Percentiles rank a stretch among this genome's conserved stretches.
Conservation (phyloP, 1,284 basidiomycete species). For the Anthracocystis walkeri region DNA sequence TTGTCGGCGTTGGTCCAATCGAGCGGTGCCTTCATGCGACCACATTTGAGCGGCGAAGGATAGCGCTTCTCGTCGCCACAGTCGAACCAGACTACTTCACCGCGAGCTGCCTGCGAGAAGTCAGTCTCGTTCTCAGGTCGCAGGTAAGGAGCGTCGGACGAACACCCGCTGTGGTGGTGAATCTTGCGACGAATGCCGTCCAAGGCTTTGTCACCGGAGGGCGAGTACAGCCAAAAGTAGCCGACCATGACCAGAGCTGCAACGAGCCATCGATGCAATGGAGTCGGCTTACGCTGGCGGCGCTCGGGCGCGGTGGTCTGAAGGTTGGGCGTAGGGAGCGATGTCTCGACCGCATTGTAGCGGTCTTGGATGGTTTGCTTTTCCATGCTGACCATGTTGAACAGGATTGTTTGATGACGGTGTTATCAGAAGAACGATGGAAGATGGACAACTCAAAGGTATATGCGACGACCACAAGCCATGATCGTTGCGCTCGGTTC, state of each 20-base stretch:
- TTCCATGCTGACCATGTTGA: constrained; percentile 25
- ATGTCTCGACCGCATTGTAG: constrained; percentile 34
- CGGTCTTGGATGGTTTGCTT: constrained; percentile 28
- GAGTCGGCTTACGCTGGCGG: constrained; percentile 27
- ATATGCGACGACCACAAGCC: neutral
- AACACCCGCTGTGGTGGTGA: constrained; percentile 15
- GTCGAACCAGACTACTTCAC: constrained; percentile 47
- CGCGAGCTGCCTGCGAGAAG: constrained; percentile 38
- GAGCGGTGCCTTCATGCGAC: constrained; percentile 53
- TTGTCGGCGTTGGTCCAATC: constrained; percentile 49
- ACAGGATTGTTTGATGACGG: neutral
- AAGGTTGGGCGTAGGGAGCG: constrained; percentile 24
- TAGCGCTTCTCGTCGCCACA: constrained; percentile 42
- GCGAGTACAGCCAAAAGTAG: constrained; percentile 31
- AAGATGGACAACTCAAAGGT: neutral
- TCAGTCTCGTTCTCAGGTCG: constrained; percentile 46
- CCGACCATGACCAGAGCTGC: constrained; percentile 9
- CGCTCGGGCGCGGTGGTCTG: constrained; percentile 7
- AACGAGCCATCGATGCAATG: constrained; percentile 23
- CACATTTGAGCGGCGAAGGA: constrained; percentile 48
- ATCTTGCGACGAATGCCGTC: constrained; percentile 21
- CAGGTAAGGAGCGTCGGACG: constrained; percentile 12
- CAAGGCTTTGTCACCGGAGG: constrained; percentile 13
- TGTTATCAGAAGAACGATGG: too few relatives aligned
- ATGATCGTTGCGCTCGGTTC: constrained; percentile 7